These are phyloP conservation scores for Fusarium heterosporum DNA, from an alignment of 2,329 filamentous ascomycete species.

Conservation along the genomic window DNA sequence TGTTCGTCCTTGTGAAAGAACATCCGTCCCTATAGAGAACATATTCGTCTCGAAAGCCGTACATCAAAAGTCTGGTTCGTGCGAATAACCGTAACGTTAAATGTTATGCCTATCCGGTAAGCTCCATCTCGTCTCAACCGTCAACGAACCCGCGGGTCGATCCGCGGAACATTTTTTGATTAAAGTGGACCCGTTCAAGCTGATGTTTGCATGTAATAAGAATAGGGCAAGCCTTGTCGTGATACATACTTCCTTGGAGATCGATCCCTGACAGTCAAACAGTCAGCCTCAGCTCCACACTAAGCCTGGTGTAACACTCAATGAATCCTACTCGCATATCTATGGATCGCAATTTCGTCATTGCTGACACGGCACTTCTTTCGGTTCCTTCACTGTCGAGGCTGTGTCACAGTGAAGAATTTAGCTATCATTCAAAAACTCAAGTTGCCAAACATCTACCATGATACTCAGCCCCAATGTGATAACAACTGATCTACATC, in stretches of 20 bases:
- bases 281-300: not conserved
- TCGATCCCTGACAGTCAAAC: not conserved
- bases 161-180: too few species aligned
- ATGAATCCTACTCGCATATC: not conserved
- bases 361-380: not conserved
- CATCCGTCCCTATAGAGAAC: too few species aligned
- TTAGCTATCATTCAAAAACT: not conserved
- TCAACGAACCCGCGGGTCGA: too few species aligned
- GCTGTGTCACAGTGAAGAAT: not conserved
- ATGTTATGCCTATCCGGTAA: too few species aligned
- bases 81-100: too few species aligned
- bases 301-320: not conserved
- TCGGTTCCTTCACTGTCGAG: not conserved
- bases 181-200: too few species aligned
- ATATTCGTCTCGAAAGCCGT: too few species aligned
- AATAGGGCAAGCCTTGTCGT: not conserved
- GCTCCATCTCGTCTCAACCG: too few species aligned
- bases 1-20: too few species aligned
- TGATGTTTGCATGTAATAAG: too few species aligned
- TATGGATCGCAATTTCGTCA: conserved; percentile 5
- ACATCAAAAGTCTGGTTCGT: too few species aligned
- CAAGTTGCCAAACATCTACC: not conserved
- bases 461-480: not conserved
- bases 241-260: not conserved
- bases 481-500: not conserved